Conservation (phyloP, 2,329 filamentous ascomycete genomes). For the Botrytis elliptica region DNA sequence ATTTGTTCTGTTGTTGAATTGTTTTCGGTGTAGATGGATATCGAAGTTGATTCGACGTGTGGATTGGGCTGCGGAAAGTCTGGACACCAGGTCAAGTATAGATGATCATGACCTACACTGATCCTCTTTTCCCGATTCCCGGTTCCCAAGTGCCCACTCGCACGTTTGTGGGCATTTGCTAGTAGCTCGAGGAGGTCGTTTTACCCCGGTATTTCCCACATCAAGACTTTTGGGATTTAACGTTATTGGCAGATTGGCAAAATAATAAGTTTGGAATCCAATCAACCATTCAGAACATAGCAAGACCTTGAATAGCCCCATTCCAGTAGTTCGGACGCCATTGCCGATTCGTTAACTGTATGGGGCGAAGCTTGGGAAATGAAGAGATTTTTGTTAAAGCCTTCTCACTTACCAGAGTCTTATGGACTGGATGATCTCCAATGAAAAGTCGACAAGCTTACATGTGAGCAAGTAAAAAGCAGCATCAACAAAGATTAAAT, state of each 20-base stretch:
- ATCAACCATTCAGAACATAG: background rate
- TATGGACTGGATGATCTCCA: background rate
- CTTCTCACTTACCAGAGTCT: background rate
- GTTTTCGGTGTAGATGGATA: background rate
- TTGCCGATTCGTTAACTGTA: background rate
- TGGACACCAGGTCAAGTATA: background rate
- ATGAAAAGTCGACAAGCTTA: conserved; percentile 7
- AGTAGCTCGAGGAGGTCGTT: background rate
- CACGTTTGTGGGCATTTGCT: background rate
- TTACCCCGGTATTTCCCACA: conserved; percentile 7
- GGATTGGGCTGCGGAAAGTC: background rate
- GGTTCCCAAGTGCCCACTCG: background rate
- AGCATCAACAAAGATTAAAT: background rate
- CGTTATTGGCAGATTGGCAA: background rate
- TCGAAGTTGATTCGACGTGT: background rate
- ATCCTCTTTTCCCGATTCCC: conserved; percentile 1
- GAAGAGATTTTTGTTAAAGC: conserved; percentile 9
- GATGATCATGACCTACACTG: background rate
- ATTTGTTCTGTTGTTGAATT: background rate
- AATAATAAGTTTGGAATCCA: background rate
- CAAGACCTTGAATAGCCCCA: background rate
- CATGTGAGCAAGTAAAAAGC: background rate
- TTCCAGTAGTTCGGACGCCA: conserved; percentile 9
- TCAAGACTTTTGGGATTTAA: background rate
- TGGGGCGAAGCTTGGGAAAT: background rate